Evolutionary conservation across 257 asterid genomes (phyloP), one percentile per base, ranked within the genome.

Genomic region (Fraxinus americana): DNA sequence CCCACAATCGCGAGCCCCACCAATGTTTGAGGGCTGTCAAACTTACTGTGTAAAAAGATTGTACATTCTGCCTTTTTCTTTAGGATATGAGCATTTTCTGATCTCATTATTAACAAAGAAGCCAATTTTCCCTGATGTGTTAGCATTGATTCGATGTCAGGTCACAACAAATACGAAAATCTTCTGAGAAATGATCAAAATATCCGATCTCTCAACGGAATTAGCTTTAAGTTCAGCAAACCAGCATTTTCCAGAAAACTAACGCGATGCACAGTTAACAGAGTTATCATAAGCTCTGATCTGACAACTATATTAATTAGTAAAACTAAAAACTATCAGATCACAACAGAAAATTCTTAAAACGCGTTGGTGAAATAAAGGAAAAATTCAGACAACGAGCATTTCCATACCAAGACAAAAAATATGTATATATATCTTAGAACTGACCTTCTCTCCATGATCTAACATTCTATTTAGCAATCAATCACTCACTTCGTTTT

Each of bases 301-400:
- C 76, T 71, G 54, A 68, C 29, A 66, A 34, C 50, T 16, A 63
- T 76, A 77, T 43, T 57, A 13, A 75, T 50, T 36, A 71, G 27
- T 43, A 77, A 76, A 54, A 75, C 29, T 57, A 57, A 21, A 57
- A 57, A 7, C 69, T 19, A 70, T 45, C 82, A 78, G 77, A 79
- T 82, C 80, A 48, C 71, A 27, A 68, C 34, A 77, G 72, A 57
- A 75, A 35, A 80, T 66, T 30, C 76, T 61, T 73, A n/a, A 36
- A 41, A 36, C 30, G 48, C 17, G 21, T 14, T 14, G 1, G 16
- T 23, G 21, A 38, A 68, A 25, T 11, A 39, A 27, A 63, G 45
- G 61, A 48, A 36, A 71, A 66, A 38, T 79, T 2, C 61, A 54
- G 79, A 67, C 21, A 74, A 72, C 75, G 59, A 57, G 72, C 71